Conservation (phyloP, 2,329 filamentous ascomycete genomes). For the Alternaria ethzedia region DNA sequence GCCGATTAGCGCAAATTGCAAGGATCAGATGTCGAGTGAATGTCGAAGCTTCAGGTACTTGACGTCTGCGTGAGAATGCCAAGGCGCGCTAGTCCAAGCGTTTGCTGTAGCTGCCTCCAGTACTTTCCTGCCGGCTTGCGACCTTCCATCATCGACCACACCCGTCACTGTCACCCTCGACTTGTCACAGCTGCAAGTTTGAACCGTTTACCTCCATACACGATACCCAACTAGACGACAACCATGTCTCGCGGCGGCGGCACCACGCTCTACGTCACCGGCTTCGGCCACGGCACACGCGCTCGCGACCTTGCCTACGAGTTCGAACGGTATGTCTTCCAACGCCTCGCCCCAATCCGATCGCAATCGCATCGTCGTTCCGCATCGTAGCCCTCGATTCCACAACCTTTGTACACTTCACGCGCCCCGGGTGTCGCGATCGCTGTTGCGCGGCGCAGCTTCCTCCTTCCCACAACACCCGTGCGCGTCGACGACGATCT, state of each 20-base stretch:
- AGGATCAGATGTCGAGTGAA: not conserved
- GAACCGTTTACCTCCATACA: slow-evolving; percentile 8
- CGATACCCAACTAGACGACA: slow-evolving; percentile 21
- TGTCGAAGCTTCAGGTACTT: not conserved
- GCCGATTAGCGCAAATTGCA: not conserved
- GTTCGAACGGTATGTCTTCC: slow-evolving; percentile 97
- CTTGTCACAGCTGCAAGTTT: slow-evolving; percentile 19
- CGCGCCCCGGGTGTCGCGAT: not conserved
- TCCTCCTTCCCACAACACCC: slow-evolving; percentile 30
- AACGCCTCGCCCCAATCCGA: slow-evolving; percentile 47
- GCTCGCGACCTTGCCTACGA: slow-evolving; percentile 99
- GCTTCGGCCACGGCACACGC: slow-evolving; percentile 98
- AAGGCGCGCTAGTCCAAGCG: slow-evolving; percentile 15
- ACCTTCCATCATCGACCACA: slow-evolving; percentile 21
- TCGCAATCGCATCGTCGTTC: slow-evolving; percentile 41
- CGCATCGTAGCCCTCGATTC: slow-evolving; percentile 22
- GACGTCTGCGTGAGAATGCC: slow-evolving; percentile 10
- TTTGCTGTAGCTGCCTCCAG: slow-evolving; percentile 14
- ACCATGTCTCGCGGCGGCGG: slow-evolving; percentile 88
- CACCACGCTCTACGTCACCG: slow-evolving; percentile 96
- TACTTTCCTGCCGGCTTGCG: slow-evolving; percentile 13
- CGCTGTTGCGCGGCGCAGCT: slow-evolving; percentile 7
- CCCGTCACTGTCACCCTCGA: slow-evolving; percentile 12
- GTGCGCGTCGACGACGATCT: slow-evolving; percentile 1
- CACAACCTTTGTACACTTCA: slow-evolving; percentile 10